These are phyloP conservation scores for Bretschneidera sinensis DNA, from an alignment of 345 rosid species.

Conservation along the genomic window DNA sequence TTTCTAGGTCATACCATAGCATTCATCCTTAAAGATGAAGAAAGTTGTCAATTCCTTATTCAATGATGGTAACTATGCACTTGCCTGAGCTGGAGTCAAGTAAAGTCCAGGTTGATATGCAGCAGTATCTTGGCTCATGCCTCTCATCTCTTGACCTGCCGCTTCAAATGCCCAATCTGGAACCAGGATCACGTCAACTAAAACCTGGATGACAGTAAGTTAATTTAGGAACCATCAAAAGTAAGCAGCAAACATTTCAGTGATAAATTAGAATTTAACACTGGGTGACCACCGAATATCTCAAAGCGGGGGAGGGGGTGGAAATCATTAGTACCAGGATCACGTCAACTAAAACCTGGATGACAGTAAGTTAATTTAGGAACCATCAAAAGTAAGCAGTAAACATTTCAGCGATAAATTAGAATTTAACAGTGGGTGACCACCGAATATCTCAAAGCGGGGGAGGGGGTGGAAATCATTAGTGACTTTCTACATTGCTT, in stretches of 20 bases:
- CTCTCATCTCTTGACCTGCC: slow-evolving; percentile 98
- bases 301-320: too few relatives aligned
- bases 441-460: too few relatives aligned
- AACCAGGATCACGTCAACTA: slow-evolving; percentile 91
- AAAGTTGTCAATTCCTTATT: background rate
- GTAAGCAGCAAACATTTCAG: background rate
- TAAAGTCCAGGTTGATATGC: slow-evolving; percentile 96
- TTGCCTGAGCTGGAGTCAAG: slow-evolving; percentile 88
- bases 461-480: too few relatives aligned
- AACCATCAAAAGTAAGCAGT: background rate
- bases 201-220: slow-evolving; percentile 45
- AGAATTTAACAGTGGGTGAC: too few relatives aligned
- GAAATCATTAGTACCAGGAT: too few relatives aligned
- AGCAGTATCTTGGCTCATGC: slow-evolving; percentile 84
- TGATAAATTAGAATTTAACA: background rate
- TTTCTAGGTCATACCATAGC: background rate
- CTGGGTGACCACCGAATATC: too few relatives aligned
- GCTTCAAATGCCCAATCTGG: slow-evolving; percentile 99
- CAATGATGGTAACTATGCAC: background rate
- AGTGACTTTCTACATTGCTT: too few relatives aligned
- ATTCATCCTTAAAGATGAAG: background rate
- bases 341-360: slow-evolving; percentile 91
- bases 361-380: slow-evolving; percentile 7
- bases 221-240: background rate
- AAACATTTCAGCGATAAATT: background rate